phyloP scores from a whole-genome alignment of 805 yeast species.

The Teunomyces tritomae region DNA sequence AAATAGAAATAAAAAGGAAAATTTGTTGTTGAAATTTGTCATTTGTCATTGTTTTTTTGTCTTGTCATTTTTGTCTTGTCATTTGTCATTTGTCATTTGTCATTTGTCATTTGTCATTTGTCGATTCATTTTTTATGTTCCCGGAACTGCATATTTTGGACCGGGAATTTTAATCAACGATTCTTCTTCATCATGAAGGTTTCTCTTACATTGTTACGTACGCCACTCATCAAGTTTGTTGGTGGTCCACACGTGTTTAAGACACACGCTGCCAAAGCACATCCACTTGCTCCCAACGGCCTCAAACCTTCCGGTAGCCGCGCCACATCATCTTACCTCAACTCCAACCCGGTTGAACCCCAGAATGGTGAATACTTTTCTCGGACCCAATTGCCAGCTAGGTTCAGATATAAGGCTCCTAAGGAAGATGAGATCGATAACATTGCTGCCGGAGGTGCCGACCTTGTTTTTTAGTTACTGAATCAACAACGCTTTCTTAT shows the following conservation, averaged over 20 bases:
- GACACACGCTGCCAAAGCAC: constrained; percentile 28
- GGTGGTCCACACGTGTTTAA: constrained; percentile 68
- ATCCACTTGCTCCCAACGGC: constrained; percentile 45
- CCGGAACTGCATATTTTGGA: background rate
- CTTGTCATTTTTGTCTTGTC: too few species aligned
- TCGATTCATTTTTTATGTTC: too few species aligned
- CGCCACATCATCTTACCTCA: constrained; percentile 13
- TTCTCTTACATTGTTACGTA: constrained; percentile 32
- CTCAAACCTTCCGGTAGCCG: constrained; percentile 31
- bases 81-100: too few species aligned
- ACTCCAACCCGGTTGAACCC: constrained; percentile 39
- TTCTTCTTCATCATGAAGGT: constrained; percentile 27
- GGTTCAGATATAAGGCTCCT: constrained; percentile 67
- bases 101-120: too few species aligned
- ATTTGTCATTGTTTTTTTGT: too few species aligned
- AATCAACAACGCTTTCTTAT: background rate
- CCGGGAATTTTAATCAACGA: background rate
- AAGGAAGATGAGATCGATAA: constrained; percentile 72
- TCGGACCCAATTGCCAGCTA: constrained; percentile 64
- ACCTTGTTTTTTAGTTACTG: constrained; percentile 38
- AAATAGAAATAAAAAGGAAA: too few species aligned
- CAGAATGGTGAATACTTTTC: constrained; percentile 46
- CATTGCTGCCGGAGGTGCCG: constrained; percentile 84
- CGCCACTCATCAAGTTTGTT: constrained; percentile 80
- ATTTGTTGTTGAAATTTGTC: too few species aligned